These are phyloP conservation scores for Trichoderma sp. DNA, from an alignment of 2,329 filamentous ascomycete species.

Conservation along the genomic window DNA sequence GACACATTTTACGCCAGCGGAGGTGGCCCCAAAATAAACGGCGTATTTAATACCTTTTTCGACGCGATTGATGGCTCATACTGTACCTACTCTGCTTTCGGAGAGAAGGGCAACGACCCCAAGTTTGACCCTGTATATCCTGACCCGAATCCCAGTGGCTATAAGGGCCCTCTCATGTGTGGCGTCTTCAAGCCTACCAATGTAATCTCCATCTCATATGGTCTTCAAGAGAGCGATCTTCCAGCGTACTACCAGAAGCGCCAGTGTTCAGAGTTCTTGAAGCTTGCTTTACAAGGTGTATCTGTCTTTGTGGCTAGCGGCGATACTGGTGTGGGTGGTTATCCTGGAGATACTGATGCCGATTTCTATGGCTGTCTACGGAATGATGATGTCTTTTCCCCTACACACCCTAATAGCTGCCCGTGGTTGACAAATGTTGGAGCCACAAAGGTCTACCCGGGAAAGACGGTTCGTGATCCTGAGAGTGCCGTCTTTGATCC, in stretches of 20 bases:
- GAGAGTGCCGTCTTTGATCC: constrained; percentile 39
- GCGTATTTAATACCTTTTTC: constrained; percentile 44
- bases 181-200: constrained; percentile 23
- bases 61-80: constrained; percentile 53
- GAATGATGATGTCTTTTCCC: constrained; percentile 26
- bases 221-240: constrained; percentile 45
- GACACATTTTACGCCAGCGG: constrained; percentile 30
- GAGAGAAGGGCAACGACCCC: constrained; percentile 43
- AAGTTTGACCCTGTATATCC: constrained; percentile 49
- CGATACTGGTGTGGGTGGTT: constrained; percentile 35
- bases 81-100: constrained; percentile 49
- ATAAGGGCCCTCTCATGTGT: constrained; percentile 28
- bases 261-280: constrained; percentile 44
- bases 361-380: constrained; percentile 22
- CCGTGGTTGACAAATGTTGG: constrained; percentile 48
- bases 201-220: constrained; percentile 44
- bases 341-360: constrained; percentile 20
- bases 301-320: constrained; percentile 41
- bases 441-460: constrained; percentile 44
- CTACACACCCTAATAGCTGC: constrained; percentile 40
- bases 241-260: constrained; percentile 45
- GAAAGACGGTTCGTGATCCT: constrained; percentile 43
- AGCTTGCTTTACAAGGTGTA: constrained; percentile 43
- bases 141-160: constrained; percentile 33
- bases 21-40: constrained; percentile 29